A percentile compares a stretch with the other conserved stretches of the same genome.
Conservation (phyloP, 1,284 basidiomycete species). For the Wallemia hederae region DNA sequence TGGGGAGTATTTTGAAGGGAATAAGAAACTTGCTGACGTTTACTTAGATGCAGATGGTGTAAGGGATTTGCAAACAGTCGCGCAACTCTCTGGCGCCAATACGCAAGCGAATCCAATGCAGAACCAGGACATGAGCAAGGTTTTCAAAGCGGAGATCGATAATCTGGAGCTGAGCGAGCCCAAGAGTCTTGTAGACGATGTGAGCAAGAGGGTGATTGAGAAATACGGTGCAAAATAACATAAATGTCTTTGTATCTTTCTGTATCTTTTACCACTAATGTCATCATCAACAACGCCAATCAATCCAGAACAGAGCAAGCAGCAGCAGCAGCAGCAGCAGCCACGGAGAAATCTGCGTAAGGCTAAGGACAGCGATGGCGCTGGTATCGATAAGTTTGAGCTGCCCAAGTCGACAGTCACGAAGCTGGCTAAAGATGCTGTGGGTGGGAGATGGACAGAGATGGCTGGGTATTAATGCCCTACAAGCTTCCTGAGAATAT, state of each 20-base stretch:
- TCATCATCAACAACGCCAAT: not conserved
- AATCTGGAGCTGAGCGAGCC: constrained; percentile 78
- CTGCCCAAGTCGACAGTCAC: not conserved
- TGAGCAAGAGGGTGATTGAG: constrained; percentile 44
- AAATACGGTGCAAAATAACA: constrained; percentile 30
- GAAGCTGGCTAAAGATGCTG: not conserved
- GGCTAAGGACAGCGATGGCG: not conserved
- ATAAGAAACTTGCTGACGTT: constrained; percentile 1
- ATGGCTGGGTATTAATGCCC: not conserved
- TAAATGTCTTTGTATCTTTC: not conserved
- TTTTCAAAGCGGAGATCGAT: constrained; percentile 74
- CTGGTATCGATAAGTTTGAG: not conserved
- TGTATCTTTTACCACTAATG: not conserved
- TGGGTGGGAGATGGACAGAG: not conserved
- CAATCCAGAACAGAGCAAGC: not conserved
- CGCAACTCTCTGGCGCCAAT: constrained; percentile 33
- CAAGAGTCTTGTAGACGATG: constrained; percentile 43
- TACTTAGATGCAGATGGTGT: constrained; percentile 39
- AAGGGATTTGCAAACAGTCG: constrained; percentile 37
- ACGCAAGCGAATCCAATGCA: constrained; percentile 23
- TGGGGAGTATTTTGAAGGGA: constrained; percentile 18
- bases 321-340: not conserved
- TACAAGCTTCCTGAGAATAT: not conserved
- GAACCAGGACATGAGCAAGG: constrained; percentile 56
- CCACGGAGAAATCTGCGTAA: not conserved